Evolutionary conservation across 495 filamentous ascomycete species (phyloP), one percentile per base, ranked within the genome.

Genomic region (Neurospora hispaniola): DNA sequence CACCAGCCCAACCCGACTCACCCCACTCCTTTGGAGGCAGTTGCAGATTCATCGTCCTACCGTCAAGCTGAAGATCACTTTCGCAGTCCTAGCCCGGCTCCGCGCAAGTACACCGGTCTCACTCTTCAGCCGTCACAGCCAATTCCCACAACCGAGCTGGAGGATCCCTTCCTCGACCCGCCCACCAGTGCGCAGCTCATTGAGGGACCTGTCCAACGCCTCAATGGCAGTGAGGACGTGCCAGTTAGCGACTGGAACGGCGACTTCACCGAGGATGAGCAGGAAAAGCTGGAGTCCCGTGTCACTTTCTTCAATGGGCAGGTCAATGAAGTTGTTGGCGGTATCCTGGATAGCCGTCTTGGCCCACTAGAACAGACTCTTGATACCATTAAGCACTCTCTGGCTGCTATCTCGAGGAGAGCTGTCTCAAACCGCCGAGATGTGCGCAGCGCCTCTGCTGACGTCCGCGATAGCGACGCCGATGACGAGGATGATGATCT

Each of bases 171-270:
- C 59, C 31, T 84, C 42, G 83, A 86, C 40, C 82, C 80, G 1
- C 78, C 81, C 9, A 78, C 78, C 11, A 82, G 80, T 69, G 79
- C 77, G 39, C 78, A 77, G 76, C 78, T 79, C 2, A 73, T 85
- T 59, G 85, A 89, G 18, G 89, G 89, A 1, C 84, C 88, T 41
- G 82, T 93, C 42, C 89, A 90, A 70, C 88, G 88, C 70, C 85
- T 95, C 48, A 89, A 92, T 74, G 89, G 85, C 48, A 85, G 80
- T 38, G 86, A 88, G 23, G 88, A 92, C 72, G 81, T 90, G 14
- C 91, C 92, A 46, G 85, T 89, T 74, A 97, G 93, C 74, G 94
- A 98, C 78, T 98, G 96, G 96, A 92, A 95, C 75, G 92, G 93
- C 79, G 89, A 91, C 71, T 88, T 97, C 73, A 93, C 91, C 38